A percentile compares a stretch with the other conserved stretches of the same genome.
Conservation (phyloP, 1,284 basidiomycete species). For the Naganishia liquefaciens region DNA sequence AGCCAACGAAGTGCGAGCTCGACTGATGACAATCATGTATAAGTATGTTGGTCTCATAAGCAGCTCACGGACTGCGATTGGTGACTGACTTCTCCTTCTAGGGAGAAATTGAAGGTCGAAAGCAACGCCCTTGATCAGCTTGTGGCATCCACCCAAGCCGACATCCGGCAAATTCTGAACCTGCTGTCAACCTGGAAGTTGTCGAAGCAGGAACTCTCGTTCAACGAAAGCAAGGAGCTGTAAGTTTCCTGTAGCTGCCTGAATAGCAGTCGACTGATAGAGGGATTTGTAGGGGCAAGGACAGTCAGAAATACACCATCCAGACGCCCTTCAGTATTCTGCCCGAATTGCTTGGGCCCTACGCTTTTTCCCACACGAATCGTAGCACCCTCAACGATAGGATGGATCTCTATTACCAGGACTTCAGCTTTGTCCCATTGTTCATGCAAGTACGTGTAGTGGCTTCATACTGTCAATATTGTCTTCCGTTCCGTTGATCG, state of each 20-base stretch:
- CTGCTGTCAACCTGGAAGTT: slow-evolving; percentile 97
- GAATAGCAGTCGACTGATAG: not conserved
- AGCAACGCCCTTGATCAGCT: slow-evolving; percentile 90
- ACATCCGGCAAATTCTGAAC: slow-evolving; percentile 94
- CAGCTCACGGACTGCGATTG: no score
- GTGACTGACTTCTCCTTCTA: slow-evolving; percentile 46
- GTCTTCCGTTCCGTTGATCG: no score
- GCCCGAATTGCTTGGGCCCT: slow-evolving; percentile 81
- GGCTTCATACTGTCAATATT: not conserved
- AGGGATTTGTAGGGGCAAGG: slow-evolving; percentile 65
- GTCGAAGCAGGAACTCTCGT: slow-evolving; percentile 74
- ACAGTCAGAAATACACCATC: slow-evolving; percentile 89
- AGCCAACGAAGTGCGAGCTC: slow-evolving; percentile 71
- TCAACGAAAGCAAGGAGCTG: slow-evolving; percentile 87
- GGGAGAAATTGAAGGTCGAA: slow-evolving; percentile 88
- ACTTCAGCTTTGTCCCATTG: slow-evolving; percentile 86
- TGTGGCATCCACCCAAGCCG: slow-evolving; percentile 81
- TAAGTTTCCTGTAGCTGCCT: slow-evolving; percentile 47
- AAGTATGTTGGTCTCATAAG: slow-evolving; percentile 61
- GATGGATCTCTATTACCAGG: slow-evolving; percentile 95
- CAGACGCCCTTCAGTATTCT: slow-evolving; percentile 88
- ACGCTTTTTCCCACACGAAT: slow-evolving; percentile 79
- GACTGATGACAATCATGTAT: slow-evolving; percentile 83
- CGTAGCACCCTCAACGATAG: slow-evolving; percentile 84
- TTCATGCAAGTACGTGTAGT: slow-evolving; percentile 75